Conservation (phyloP, 2,329 filamentous ascomycete genomes). For the Aspergillus ruber region DNA sequence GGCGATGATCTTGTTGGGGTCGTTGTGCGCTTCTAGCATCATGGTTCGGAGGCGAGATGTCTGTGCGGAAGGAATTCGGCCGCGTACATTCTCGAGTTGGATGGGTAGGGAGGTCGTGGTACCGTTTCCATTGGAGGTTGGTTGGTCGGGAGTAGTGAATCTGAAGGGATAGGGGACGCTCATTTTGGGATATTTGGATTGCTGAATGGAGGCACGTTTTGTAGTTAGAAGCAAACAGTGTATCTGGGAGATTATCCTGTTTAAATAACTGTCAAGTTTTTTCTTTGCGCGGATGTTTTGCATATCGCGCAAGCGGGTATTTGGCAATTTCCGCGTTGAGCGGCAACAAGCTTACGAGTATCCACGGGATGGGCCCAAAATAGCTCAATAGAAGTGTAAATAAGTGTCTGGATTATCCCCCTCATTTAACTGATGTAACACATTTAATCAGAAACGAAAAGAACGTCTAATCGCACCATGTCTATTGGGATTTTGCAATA, state of each 20-base stretch:
- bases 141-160: conserved; percentile 3
- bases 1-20: conserved; percentile 41
- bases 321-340: not conserved
- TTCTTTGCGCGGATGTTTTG: not conserved
- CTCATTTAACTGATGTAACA: too few species aligned
- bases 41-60: conserved; percentile 25
- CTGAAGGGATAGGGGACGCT: conserved; percentile 13
- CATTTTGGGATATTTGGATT: not conserved
- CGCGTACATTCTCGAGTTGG: conserved; percentile 25
- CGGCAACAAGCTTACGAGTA: too few species aligned
- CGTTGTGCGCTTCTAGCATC: conserved; percentile 17
- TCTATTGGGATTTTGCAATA: too few species aligned
- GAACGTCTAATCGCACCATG: too few species aligned
- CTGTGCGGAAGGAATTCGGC: conserved; percentile 33
- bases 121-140: not conserved
- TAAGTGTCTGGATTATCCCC: too few species aligned
- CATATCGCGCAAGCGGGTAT: conserved; percentile 1
- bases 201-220: not conserved
- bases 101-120: not conserved
- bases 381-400: too few species aligned
- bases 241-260: not conserved
- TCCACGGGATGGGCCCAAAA: too few species aligned
- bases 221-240: not conserved
- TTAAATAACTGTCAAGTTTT: not conserved
- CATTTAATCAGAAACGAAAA: too few species aligned